A percentile compares a stretch with the other conserved stretches of the same genome.
Conservation (phyloP, 805 yeast genomes). For the Naumovozyma dairenensis region DNA sequence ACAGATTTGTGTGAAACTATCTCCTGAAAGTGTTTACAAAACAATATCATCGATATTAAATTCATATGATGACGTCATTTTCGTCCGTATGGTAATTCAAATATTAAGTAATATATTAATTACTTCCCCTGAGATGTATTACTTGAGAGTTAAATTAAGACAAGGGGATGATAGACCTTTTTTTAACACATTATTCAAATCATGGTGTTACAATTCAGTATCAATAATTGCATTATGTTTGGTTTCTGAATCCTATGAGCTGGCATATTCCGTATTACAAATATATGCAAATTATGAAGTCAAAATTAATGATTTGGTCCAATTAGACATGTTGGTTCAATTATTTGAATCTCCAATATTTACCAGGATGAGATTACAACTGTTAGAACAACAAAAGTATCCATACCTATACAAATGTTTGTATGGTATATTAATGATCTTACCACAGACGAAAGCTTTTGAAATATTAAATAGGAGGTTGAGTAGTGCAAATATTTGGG, state of each 20-base stretch:
- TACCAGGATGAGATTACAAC: constrained; percentile 72
- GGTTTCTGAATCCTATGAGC: constrained; percentile 77
- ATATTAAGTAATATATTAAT: constrained; percentile 77
- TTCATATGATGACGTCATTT: constrained; percentile 49
- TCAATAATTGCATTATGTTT: constrained; percentile 80
- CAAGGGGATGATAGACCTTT: constrained; percentile 60
- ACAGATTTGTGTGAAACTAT: constrained; percentile 69
- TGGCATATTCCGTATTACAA: constrained; percentile 75
- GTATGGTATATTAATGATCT: constrained; percentile 84
- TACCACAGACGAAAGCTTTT: constrained; percentile 91
- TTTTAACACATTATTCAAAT: constrained; percentile 67
- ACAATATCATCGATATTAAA: constrained; percentile 69
- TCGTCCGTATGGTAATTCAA: constrained; percentile 74
- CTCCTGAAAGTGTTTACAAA: constrained; percentile 74
- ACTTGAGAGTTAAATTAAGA: constrained; percentile 59
- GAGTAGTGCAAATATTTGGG: constrained; percentile 31
- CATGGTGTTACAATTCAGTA: constrained; percentile 89
- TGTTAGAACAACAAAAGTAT: constrained; percentile 76
- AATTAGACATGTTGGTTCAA: constrained; percentile 83
- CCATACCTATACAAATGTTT: constrained; percentile 79
- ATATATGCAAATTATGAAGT: constrained; percentile 70
- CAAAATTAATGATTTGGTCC: constrained; percentile 68
- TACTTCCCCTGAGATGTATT: constrained; percentile 71
- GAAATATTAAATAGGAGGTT: constrained; percentile 71
- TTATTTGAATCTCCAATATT: constrained; percentile 87